Base-by-base conservation (phyloP, 2,329 filamentous ascomycete genomes). In the Talaromyces sp. region DNA sequence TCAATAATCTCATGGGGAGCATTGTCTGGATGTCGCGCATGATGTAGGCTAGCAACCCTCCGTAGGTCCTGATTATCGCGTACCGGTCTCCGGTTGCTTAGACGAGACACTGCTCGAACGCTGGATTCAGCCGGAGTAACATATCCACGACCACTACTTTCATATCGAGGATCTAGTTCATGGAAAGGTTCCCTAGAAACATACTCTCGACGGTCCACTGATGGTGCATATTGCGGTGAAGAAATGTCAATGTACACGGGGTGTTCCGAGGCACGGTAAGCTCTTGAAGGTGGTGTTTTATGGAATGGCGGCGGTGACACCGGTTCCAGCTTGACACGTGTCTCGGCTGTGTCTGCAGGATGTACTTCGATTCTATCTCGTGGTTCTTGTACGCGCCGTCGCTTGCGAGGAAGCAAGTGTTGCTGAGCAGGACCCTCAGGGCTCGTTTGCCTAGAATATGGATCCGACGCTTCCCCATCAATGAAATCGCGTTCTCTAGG, bases 251-350 rank as follows among this genome's bases (percentile, higher is more conserved):
- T 82, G 66, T 85, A 83, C 47, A 84, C 77, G 6, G 81, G 80
- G 62, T 78, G 78, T 58, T 76, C 77, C 62, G 79, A 77, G 60
- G 74, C 72, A 33, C 68, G 72, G 56, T 74, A 75, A 48, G 65
- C 69, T 64, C 73, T 71, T 13, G 79, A 73, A 59, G 78, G 71
- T 37, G 76, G 74, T 27, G 76, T 74, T 67, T 80, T 77, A 60
- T 80, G 75, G 66, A 88, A 84, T 1, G 84, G 83, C 48, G 84
- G 85, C 22, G 87, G 87, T 13, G 87, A 88, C 19, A 87, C 77
- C 8, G 86, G 85, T 71, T 89, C 87, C 69, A 85, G 82, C 72
- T 88, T 89, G 72, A 89, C 86, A 68, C 82, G 83, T 9, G 84
- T 77, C 63, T 83, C 83, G 33, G 72, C 75, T 66, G 79, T 76